Percentiles rank a stretch among this genome's conserved stretches.
These are phyloP conservation scores for Sparassis latifolia DNA, from an alignment of 1,284 basidiomycete genomes.

Conservation along the genomic window DNA sequence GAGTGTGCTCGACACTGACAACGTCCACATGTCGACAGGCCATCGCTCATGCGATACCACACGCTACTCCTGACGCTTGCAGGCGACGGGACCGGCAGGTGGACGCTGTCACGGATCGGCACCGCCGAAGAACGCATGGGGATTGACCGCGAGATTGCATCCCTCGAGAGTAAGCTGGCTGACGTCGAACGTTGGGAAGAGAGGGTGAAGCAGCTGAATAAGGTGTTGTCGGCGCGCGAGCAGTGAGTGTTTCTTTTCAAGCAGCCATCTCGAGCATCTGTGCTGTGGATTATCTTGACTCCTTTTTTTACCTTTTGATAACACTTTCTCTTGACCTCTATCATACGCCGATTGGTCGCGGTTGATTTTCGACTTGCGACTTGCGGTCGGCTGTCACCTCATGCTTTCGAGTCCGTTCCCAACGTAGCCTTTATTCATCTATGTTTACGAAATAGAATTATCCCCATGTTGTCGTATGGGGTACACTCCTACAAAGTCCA, in stretches of 20 bases:
- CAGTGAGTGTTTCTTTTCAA: slow-evolving; percentile 2
- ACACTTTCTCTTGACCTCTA: too few species aligned
- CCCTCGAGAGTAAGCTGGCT: slow-evolving; percentile 58
- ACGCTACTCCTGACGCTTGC: slow-evolving; percentile 70
- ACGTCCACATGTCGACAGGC: slow-evolving; percentile 35
- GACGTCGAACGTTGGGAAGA: slow-evolving; percentile 66
- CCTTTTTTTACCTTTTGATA: too few species aligned
- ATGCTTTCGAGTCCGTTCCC: too few species aligned
- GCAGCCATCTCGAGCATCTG: too few species aligned
- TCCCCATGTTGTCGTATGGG: too few species aligned
- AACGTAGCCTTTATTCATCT: too few species aligned
- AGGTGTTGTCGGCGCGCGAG: slow-evolving; percentile 32
- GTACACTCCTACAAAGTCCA: too few species aligned
- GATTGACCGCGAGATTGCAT: slow-evolving; percentile 63
- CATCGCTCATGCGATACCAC: slow-evolving; percentile 80
- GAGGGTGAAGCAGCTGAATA: slow-evolving; percentile 52
- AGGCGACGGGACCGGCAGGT: slow-evolving; percentile 58
- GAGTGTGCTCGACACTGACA: neutral
- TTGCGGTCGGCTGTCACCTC: too few species aligned
- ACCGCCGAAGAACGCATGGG: slow-evolving; percentile 70
- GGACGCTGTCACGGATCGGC: slow-evolving; percentile 68
- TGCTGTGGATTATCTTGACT: too few species aligned
- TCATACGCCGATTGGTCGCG: too few species aligned
- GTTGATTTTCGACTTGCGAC: too few species aligned
- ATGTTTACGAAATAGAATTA: too few species aligned